These are phyloP conservation scores for Trapa bicornis DNA, from an alignment of 345 rosid genomes.

Conservation along the genomic window DNA sequence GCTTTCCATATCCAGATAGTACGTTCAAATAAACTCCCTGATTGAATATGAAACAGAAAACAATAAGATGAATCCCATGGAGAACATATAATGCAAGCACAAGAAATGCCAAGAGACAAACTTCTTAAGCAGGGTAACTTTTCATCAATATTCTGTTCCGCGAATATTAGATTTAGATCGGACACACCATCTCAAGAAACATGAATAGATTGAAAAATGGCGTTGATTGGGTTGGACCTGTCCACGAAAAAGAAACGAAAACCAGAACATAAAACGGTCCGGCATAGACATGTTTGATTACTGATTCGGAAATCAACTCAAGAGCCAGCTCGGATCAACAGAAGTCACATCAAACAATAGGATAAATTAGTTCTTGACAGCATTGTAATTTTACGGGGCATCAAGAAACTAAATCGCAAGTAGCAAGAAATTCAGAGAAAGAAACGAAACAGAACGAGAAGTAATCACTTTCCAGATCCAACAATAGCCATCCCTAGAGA, in stretches of 20 bases:
- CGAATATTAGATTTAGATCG: not conserved
- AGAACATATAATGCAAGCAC: not conserved
- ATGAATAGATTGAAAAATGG: not conserved
- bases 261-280: not conserved
- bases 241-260: not conserved
- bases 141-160: not conserved
- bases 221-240: not conserved
- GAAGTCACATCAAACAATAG: not conserved
- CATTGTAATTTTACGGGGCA: not conserved
- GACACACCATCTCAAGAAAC: not conserved
- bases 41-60: not conserved
- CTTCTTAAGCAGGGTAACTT: not conserved
- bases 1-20: slow-evolving; percentile 1
- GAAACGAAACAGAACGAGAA: not conserved
- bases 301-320: not conserved
- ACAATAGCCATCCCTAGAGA: not conserved
- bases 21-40: not conserved
- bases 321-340: not conserved
- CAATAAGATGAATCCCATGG: not conserved
- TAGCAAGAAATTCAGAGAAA: not conserved
- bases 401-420: not conserved
- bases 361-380: not conserved
- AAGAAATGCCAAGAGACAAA: not conserved
- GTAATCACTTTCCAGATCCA: not conserved
- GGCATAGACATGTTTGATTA: not conserved